These are phyloP conservation scores for Herpotrichia juniperi DNA, from an alignment of 2,329 filamentous ascomycete species.

Conservation along the genomic window DNA sequence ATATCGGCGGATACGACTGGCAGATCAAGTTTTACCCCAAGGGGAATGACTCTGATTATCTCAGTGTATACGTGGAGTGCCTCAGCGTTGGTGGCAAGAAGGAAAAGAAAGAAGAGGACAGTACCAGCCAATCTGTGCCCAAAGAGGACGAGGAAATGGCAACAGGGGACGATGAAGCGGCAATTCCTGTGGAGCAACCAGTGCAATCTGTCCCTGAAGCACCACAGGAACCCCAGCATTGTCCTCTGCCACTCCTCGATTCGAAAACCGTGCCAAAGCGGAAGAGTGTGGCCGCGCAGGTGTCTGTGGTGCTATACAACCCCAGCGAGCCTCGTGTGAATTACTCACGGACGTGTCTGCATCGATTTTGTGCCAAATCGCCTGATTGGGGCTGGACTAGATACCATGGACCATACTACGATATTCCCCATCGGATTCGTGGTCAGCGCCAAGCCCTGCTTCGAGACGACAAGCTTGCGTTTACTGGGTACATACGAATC, in stretches of 20 bases:
- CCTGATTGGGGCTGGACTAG: constrained; percentile 70
- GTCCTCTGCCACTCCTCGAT: constrained; percentile 45
- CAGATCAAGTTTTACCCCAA: constrained; percentile 69
- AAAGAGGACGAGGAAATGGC: constrained; percentile 17
- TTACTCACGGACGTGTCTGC: constrained; percentile 61
- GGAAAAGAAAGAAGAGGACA: constrained; percentile 19
- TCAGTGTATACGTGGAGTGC: constrained; percentile 68
- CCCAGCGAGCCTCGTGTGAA: constrained; percentile 66
- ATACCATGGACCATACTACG: constrained; percentile 64
- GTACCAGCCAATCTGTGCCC: constrained; percentile 5
- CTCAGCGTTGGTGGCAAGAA: constrained; percentile 50
- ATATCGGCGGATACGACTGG: constrained; percentile 67
- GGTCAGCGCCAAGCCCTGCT: constrained; percentile 65
- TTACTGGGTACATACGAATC: constrained; percentile 66
- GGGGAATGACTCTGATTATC: constrained; percentile 63
- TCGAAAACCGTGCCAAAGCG: constrained; percentile 45
- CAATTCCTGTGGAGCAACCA: not conserved
- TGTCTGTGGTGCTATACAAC: constrained; percentile 68
- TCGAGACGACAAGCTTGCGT: constrained; percentile 65
- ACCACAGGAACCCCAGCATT: constrained; percentile 31
- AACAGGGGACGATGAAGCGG: constrained; percentile 7
- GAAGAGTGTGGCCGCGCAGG: constrained; percentile 61
- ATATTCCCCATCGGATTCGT: constrained; percentile 63
- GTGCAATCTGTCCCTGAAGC: not conserved
- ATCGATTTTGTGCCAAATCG: constrained; percentile 64